A percentile compares a stretch with the other conserved stretches of the same genome.
phyloP scores from a whole-genome alignment of 2,329 filamentous ascomycete genomes.

The Amesomyces nigricolor region DNA sequence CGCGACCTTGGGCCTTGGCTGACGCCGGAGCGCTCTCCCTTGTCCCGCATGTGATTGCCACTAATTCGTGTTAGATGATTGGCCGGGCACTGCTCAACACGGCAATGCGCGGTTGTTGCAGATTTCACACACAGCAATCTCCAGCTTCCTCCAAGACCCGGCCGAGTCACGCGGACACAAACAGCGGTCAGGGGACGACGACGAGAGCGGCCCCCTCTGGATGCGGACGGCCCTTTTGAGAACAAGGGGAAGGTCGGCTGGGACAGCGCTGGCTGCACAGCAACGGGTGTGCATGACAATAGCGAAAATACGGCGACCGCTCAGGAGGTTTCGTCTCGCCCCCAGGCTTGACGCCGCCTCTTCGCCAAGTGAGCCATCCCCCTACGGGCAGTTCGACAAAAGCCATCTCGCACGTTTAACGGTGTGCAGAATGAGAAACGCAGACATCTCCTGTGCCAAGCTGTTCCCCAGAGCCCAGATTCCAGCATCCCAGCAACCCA shows the following conservation, averaged over 20 bases:
- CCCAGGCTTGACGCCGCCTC: constrained; percentile 1
- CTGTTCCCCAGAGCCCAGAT: neutral
- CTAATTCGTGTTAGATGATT: constrained; percentile 14
- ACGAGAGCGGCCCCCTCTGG: neutral
- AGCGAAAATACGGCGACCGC: constrained; percentile 6
- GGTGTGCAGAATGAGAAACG: neutral
- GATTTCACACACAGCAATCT: neutral
- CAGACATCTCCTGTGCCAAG: neutral
- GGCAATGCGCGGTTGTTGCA: constrained; percentile 3
- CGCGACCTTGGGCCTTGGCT: constrained; percentile 17
- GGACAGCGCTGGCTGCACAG: neutral
- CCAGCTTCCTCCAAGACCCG: neutral
- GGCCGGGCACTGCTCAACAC: constrained; percentile 5
- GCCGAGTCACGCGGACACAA: constrained; percentile 20
- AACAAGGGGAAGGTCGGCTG: neutral
- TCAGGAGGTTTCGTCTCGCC: neutral
- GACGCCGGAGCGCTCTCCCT: neutral
- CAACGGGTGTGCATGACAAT: constrained; percentile 5
- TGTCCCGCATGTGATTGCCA: constrained; percentile 14
- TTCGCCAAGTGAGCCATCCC: constrained; percentile 10
- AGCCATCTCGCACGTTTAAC: neutral
- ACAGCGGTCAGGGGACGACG: constrained; percentile 16
- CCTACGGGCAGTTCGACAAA: neutral
- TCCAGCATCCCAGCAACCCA: neutral
- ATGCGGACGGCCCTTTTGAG: neutral